These are phyloP conservation scores for Nevesoporus exiguus DNA, from an alignment of 768 basidiomycete species.

Conservation along the genomic window DNA sequence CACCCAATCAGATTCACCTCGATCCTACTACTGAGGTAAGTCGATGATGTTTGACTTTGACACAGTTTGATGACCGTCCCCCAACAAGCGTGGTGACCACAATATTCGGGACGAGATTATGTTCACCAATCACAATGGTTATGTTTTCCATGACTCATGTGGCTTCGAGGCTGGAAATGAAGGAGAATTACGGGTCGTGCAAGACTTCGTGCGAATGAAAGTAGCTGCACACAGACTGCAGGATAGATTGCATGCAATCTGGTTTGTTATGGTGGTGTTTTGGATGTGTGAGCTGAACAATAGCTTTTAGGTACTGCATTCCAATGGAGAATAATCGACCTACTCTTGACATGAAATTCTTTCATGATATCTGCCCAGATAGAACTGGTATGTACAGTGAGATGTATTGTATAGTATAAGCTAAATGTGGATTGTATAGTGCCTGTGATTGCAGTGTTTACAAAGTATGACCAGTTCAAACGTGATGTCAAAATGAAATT, in stretches of 20 bases:
- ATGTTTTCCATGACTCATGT: neutral
- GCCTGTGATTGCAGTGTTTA: neutral
- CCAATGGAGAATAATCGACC: neutral
- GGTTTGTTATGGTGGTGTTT: neutral
- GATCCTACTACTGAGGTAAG: neutral
- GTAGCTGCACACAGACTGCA: neutral
- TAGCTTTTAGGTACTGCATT: neutral
- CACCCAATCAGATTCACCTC: neutral
- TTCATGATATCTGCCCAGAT: neutral
- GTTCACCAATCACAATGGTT: neutral
- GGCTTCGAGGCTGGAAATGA: neutral
- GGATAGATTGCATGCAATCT: neutral
- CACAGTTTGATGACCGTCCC: neutral
- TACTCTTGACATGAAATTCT: neutral
- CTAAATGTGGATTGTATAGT: neutral
- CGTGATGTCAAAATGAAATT: no score
- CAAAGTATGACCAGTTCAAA: no score
- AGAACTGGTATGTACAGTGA: neutral
- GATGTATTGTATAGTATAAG: neutral
- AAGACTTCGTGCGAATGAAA: neutral
- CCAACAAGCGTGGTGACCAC: neutral
- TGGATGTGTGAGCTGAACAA: neutral
- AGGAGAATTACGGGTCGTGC: neutral
- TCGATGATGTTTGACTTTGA: neutral
- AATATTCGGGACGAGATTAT: neutral